These are phyloP conservation scores for Colletotrichum truncatum DNA, from an alignment of 2,329 filamentous ascomycete species.

Conservation along the genomic window DNA sequence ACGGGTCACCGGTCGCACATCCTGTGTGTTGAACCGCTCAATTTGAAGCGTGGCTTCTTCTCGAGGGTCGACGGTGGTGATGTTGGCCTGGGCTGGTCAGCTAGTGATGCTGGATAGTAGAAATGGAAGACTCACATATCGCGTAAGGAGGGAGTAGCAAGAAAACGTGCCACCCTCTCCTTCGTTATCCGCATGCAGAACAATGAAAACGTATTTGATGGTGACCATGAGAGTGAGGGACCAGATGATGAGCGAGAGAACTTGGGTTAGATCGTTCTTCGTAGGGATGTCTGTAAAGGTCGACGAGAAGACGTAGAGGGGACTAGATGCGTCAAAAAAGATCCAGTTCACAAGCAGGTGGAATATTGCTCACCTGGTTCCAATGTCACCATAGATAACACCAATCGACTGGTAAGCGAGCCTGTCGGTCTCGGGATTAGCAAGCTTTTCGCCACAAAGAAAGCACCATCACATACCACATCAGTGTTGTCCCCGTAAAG, in stretches of 20 bases:
- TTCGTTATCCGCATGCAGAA: slow-evolving; percentile 74
- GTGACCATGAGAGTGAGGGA: slow-evolving; percentile 75
- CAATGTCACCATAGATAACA: slow-evolving; percentile 77
- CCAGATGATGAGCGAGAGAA: slow-evolving; percentile 76
- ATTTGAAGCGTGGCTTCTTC: slow-evolving; percentile 65
- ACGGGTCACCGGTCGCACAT: slow-evolving; percentile 61
- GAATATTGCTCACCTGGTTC: slow-evolving; percentile 46
- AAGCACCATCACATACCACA: slow-evolving; percentile 37
- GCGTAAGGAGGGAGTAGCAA: slow-evolving; percentile 70
- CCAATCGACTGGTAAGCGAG: slow-evolving; percentile 72
- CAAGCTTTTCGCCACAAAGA: fast-evolving
- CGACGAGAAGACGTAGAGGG: slow-evolving; percentile 77
- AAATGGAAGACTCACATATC: slow-evolving; percentile 55
- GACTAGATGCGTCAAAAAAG: slow-evolving; percentile 45
- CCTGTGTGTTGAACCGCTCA: slow-evolving; percentile 65
- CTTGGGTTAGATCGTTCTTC: slow-evolving; percentile 69
- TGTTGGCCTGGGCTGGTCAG: slow-evolving; percentile 56
- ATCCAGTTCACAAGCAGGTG: neutral
- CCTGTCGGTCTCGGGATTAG: slow-evolving; percentile 40
- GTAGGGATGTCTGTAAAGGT: slow-evolving; percentile 67
- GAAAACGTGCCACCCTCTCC: slow-evolving; percentile 77
- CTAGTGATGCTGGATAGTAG: neutral
- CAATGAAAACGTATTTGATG: slow-evolving; percentile 73
- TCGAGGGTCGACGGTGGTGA: slow-evolving; percentile 67
- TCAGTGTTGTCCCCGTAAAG: slow-evolving; percentile 44